Base-by-base conservation (phyloP, 306 rosid species). In the Prinsepia uniflora region DNA sequence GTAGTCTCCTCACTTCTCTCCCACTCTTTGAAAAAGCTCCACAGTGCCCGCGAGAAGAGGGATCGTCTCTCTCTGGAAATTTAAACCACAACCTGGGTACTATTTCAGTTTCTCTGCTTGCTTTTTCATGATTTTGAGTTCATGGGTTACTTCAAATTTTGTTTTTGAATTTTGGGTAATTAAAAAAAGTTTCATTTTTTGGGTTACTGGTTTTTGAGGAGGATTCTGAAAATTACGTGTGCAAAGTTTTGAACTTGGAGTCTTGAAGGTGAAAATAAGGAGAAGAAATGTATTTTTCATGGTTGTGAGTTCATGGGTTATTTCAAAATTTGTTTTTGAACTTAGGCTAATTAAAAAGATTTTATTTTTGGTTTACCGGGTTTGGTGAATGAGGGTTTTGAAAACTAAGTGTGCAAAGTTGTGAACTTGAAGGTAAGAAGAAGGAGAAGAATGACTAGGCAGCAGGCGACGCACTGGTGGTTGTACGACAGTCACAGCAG, bases 401-500 rank as follows among this genome's bases (percentile, higher is more conserved):
- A 58, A 58, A 58, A 30, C 11, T 58, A 18, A 34, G 24, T 6
- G 64, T 61, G 24, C 12, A 8, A 34, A 15, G 46, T 61, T 61
- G 7, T 15, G 7, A 65, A 45, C 34, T 50, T 49, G 44, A 67
- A 68, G 48, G 72, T 6, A n/a, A 30, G 67, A 58, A 57, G 68
- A 75, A 40, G 66, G 77, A 64, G 67, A 72, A 36, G 78, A 84
- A 75, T 10, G 55, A 76, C 46, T 84, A 81, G 10, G 73, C 61
- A 82, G 62, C 65, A 61, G 65, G 58, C 81, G 1, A 81, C 94
- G 17, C 77, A 77, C 19, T 77, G 89, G 86, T 89, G 98, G 96
- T 81, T 90, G 96, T 84, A 88, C 75, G 91, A 90, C 69, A 84
- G 68, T 68, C 87, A 48, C 61, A 77, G 59, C 75, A 79, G 68